phyloP scores from a whole-genome alignment of 768 basidiomycete genomes.

The Aureoboletus auriporus region DNA sequence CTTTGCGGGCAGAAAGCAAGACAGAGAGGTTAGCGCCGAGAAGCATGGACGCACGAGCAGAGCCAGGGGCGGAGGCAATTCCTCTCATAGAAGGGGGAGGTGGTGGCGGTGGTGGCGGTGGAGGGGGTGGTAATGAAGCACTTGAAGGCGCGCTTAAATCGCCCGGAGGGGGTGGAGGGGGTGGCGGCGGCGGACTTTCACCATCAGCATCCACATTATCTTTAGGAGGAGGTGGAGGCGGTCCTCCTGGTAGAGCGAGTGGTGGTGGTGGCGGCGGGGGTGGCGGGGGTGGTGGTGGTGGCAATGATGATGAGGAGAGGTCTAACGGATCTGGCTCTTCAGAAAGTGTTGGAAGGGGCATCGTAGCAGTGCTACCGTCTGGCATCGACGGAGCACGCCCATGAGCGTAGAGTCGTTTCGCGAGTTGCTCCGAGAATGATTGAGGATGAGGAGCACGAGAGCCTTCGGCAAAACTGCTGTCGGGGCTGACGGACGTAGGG shows the following conservation, averaged over 20 bases:
- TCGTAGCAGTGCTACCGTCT: constrained; percentile 32
- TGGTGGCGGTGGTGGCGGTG: constrained; percentile 36
- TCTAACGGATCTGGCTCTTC: constrained; percentile 33
- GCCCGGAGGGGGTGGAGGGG: constrained; percentile 34
- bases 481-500: constrained; percentile 54
- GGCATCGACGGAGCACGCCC: constrained; percentile 40
- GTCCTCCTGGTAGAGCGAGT: constrained; percentile 7
- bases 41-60: constrained; percentile 57
- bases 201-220: constrained; percentile 7
- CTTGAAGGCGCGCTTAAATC: constrained; percentile 27
- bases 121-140: constrained; percentile 21
- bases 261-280: constrained; percentile 17
- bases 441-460: constrained; percentile 36
- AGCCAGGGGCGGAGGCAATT: constrained; percentile 35
- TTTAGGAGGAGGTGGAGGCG: constrained; percentile 16
- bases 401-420: constrained; percentile 51
- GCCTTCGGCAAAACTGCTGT: constrained; percentile 35
- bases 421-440: constrained; percentile 60
- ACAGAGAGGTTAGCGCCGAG: constrained; percentile 55
- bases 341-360: constrained; percentile 34
- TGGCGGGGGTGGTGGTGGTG: constrained; percentile 24
- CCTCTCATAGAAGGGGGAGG: constrained; percentile 29
- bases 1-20: constrained; percentile 69
- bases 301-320: constrained; percentile 25
- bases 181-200: constrained; percentile 28